Base-by-base conservation (phyloP, 1,139 yeast genomes). In the Ogataea hybrid region DNA sequence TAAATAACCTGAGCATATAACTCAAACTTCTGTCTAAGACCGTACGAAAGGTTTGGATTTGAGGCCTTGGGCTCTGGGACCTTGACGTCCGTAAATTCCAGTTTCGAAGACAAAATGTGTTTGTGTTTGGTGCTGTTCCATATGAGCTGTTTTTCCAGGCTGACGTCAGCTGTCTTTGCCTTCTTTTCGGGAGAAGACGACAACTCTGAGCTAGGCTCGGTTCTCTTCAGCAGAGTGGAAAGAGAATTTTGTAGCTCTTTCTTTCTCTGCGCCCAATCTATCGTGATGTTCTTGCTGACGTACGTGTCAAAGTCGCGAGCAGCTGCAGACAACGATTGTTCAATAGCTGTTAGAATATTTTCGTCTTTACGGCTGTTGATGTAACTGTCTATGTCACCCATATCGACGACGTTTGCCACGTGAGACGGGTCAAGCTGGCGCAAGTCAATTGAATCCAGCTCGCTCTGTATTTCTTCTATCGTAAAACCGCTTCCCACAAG, bases 401-500 rank as follows among this genome's bases (percentile, higher is more conserved):
- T 20, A 49, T 49, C 32, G 44, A 44, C 33, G 44, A 56, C 35
- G 50, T 56, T 32, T 42, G 46, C 34, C 17, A 31, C 12, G 50
- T 44, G 38, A 25, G 32, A 14, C 17, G 46, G 23, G 16, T 41
- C 50, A 11, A 47, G 20, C 20, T 46, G 48, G 15, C 43, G 51
- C 6, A 44, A 23, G 30, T 59, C 45, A 48, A 54, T 49, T 16
- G 63, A 57, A 27, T 73, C 74, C 50, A 83, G 67, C 41, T 86
- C 90, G 35, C 73, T 71, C 51, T 85, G 90, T 36, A 92, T 82
- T 44, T 88, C 95, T 56, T 88, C 96, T 33, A 95, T 86, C 44
- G 88, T 83, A 42, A 90, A 74, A 0, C 96, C 97, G 58, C 94
- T 84, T 1, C 94, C 86, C 2, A 97, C 96, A 42, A 92, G 71